Conservation (phyloP, 2,329 filamentous ascomycete genomes). For the Orbilia ellipsospora region DNA sequence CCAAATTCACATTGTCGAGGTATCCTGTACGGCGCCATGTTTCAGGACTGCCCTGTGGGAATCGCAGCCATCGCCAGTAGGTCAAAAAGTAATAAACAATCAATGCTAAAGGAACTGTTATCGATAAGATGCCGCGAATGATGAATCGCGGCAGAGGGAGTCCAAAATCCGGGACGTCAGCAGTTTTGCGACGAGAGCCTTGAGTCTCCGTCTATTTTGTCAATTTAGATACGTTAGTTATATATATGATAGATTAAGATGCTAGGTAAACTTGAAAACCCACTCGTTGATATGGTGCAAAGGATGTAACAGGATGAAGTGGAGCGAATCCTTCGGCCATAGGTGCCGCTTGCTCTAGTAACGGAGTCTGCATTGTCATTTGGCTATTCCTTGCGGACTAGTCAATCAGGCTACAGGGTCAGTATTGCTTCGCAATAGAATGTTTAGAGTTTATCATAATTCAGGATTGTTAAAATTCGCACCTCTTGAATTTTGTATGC, state of each 20-base stretch:
- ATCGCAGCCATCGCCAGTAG: constrained; percentile 40
- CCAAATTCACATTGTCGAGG: constrained; percentile 40
- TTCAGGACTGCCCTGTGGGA: constrained; percentile 35
- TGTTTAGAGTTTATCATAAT: too few species aligned
- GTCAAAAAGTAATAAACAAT: constrained; percentile 49
- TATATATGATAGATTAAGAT: not conserved
- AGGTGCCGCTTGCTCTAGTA: constrained; percentile 25
- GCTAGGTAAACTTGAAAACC: not conserved
- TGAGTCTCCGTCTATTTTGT: constrained; percentile 9
- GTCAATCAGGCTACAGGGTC: too few species aligned
- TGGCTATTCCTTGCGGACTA: constrained; percentile 8
- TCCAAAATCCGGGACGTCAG: constrained; percentile 35
- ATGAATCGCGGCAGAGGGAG: constrained; percentile 33
- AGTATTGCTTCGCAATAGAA: too few species aligned
- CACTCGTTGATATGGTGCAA: constrained; percentile 19
- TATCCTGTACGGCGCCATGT: constrained; percentile 39
- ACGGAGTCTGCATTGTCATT: constrained; percentile 21
- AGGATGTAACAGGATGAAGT: not conserved
- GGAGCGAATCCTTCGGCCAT: not conserved
- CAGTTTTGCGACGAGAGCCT: constrained; percentile 28
- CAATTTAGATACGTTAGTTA: not conserved
- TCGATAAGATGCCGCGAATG: constrained; percentile 34
- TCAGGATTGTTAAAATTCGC: not conserved
- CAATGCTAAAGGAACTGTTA: constrained; percentile 16
- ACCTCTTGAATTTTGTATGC: not conserved